Evolutionary conservation across 441 rosid genomes (phyloP), one percentile per base, ranked within the genome.

Genomic region (Erodium moschatum): DNA sequence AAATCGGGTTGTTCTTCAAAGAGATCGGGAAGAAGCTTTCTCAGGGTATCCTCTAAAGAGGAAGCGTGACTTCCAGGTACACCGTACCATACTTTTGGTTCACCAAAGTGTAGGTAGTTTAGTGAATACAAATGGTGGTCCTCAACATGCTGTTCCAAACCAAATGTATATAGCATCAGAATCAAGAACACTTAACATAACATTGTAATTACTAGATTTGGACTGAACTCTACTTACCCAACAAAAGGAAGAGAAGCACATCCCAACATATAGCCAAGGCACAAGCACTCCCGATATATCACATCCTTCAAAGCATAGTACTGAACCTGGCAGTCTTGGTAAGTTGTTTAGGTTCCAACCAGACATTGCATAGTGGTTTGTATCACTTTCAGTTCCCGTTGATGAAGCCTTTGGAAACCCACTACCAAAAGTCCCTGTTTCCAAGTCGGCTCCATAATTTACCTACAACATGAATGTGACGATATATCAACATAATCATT

Each of bases 311-410:
- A 82, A 82, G 67, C 81, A 77, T 74, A 96, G 99, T 54, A 96
- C 85, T 8, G 99, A 96, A 70, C 92, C 97, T 54, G 93, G 86
- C 76, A 96, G 96, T 82, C 92, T 85, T 29, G 99, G 85, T 73
- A 92, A 90, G 85, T 96, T 92, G 83, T 92, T 96, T 73, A 96
- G 82, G 80, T 96, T 96, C 99, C 99, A 96, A 66, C 99, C 99
- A 56, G 97, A 92, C 73, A 80, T 87, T 66, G 81, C 81, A 80
- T 92, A 96, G 66, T 64, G 67, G 18, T 84, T 93, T 60, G 64
- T 19, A 54, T 81, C 79, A 38, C 74, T 54, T 70, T 79, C 73
- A 70, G 85, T 81, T 70, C 66, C 79, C 72, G 65, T 67, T 50
- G 81, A 85, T 77, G 84, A 74, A 64, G 24, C 62, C 77, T 85